Percentiles rank a stretch among this genome's conserved stretches.
Conservation (phyloP, 352 stramenopile genomes). For the Aphanomyces cochlioides region DNA sequence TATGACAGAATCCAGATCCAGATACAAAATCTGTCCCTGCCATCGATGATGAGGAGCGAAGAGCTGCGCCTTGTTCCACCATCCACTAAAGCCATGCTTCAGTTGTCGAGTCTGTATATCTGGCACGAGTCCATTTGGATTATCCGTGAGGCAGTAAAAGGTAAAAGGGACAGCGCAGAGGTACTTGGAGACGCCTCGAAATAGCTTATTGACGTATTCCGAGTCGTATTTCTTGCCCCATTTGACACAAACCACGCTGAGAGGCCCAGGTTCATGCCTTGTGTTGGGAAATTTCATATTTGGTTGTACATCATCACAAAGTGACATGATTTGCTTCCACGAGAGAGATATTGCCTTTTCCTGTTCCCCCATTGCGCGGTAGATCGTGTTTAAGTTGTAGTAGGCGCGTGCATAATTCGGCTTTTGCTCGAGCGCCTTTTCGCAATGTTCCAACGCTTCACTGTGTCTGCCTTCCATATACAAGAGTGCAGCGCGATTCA, state of each 20-base stretch:
- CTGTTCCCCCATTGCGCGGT: conserved; percentile 11
- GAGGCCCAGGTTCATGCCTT: neutral
- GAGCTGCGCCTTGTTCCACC: conserved; percentile 81
- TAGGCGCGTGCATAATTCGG: conserved; percentile 1
- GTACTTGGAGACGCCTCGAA: conserved; percentile 41
- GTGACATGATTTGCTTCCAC: neutral
- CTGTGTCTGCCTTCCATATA: conserved; percentile 21
- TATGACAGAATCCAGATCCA: conserved; percentile 79
- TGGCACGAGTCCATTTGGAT: conserved; percentile 39
- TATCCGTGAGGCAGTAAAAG: conserved; percentile 74
- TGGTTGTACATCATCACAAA: neutral
- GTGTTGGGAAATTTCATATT: no score
- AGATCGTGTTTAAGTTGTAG: conserved; percentile 58
- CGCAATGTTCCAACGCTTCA: conserved; percentile 1
- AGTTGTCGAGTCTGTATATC: conserved; percentile 38
- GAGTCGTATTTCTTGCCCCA: conserved; percentile 78
- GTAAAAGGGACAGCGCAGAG: conserved; percentile 1
- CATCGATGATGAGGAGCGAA: conserved; percentile 39
- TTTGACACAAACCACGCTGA: conserved; percentile 73
- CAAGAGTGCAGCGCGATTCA: conserved; percentile 30
- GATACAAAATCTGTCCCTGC: conserved; percentile 43
- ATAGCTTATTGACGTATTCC: conserved; percentile 82
- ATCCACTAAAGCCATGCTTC: conserved; percentile 44
- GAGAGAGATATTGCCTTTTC: neutral
- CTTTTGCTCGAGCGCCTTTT: neutral